These are phyloP conservation scores for Calonectria crousiana DNA, from an alignment of 2,329 filamentous ascomycete genomes.

Conservation along the genomic window DNA sequence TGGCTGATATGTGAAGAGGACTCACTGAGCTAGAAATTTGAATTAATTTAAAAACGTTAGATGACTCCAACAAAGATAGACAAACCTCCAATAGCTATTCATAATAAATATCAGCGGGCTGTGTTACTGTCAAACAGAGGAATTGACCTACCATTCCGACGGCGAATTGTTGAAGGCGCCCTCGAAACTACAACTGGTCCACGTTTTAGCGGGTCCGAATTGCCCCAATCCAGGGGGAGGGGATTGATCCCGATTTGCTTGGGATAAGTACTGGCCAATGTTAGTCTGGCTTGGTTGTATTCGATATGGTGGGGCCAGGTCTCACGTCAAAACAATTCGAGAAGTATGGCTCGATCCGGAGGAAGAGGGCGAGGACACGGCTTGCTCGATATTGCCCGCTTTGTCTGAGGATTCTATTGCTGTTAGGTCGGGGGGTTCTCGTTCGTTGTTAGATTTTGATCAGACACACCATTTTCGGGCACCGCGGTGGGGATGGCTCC, in stretches of 20 bases:
- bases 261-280: conserved; percentile 77
- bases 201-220: conserved; percentile 77
- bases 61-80: conserved; percentile 3
- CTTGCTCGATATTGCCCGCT: conserved; percentile 36
- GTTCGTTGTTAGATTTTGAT: conserved; percentile 27
- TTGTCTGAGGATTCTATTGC: conserved; percentile 28
- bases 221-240: conserved; percentile 89
- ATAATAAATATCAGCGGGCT: conserved; percentile 29
- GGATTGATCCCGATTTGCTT: conserved; percentile 95
- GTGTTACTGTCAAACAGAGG: conserved; percentile 18
- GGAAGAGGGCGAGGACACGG: conserved; percentile 37
- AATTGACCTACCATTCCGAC: conserved; percentile 77
- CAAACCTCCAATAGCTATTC: conserved; percentile 69
- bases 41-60: conserved; percentile 36
- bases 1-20: neutral
- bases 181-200: conserved; percentile 92
- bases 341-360: conserved; percentile 57
- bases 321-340: conserved; percentile 67
- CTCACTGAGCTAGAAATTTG: conserved; percentile 49
- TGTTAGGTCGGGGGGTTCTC: conserved; percentile 19
- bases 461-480: conserved; percentile 19
- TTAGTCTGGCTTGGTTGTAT: conserved; percentile 23
- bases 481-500: conserved; percentile 14
- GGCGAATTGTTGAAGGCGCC: conserved; percentile 78
- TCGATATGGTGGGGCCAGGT: conserved; percentile 22